phyloP scores from a whole-genome alignment of 2,329 filamentous ascomycete species.

The Arthrobotrys iridis region DNA sequence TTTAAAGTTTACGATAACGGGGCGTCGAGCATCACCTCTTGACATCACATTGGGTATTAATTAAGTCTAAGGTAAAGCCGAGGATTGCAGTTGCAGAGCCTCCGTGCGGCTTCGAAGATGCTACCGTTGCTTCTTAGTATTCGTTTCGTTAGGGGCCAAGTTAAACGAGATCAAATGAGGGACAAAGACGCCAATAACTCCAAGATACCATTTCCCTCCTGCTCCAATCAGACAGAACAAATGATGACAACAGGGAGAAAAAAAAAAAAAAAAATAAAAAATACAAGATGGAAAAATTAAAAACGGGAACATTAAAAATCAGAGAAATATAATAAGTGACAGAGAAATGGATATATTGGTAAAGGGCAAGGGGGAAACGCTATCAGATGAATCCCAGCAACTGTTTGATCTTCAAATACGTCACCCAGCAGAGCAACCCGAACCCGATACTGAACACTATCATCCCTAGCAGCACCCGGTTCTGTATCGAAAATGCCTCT shows the following conservation, averaged over 20 bases:
- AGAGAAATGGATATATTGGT: neutral
- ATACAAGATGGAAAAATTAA: neutral
- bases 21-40: too few relatives aligned
- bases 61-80: too few relatives aligned
- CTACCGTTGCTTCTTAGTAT: conserved; percentile 3
- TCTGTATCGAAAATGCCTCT: conserved; percentile 53
- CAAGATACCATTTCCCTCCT: neutral
- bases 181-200: neutral
- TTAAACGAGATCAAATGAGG: neutral
- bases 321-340: neutral
- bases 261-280: neutral
- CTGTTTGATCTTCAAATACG: conserved; percentile 43
- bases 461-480: conserved; percentile 52
- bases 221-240: conserved; percentile 4
- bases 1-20: too few relatives aligned
- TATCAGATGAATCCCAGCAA: conserved; percentile 41
- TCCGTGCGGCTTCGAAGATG: conserved; percentile 11
- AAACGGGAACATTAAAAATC: neutral
- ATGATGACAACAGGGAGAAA: neutral
- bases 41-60: too few relatives aligned
- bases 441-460: conserved; percentile 44
- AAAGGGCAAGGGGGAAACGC: neutral
- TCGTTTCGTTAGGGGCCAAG: neutral
- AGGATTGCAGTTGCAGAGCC: conserved; percentile 8
- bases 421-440: conserved; percentile 45